Conservation (phyloP, 768 basidiomycete species). For the Fomitopsis pulvina region DNA sequence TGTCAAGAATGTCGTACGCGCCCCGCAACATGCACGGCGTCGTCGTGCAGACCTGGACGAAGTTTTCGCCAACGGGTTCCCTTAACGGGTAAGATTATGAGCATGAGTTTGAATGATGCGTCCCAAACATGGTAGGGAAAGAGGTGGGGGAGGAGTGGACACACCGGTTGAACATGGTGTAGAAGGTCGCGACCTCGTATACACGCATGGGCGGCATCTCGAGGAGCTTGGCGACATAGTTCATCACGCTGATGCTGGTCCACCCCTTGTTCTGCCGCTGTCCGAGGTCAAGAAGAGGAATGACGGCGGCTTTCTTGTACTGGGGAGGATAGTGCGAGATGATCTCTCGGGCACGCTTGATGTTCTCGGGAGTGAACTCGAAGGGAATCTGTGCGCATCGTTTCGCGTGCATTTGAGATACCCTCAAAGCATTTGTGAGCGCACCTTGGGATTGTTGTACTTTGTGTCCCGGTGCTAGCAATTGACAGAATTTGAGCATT, state of each 20-base stretch:
- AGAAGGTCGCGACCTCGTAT: constrained; percentile 98
- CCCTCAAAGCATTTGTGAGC: neutral
- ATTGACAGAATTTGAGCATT: neutral
- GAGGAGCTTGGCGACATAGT: constrained; percentile 89
- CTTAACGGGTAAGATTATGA: constrained; percentile 30
- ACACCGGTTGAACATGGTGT: constrained; percentile 99
- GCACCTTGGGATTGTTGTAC: constrained; percentile 88
- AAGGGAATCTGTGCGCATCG: constrained; percentile 68
- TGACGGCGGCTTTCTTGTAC: constrained; percentile 98
- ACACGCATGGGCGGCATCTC: constrained; percentile 98
- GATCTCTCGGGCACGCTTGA: constrained; percentile 82
- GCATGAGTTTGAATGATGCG: too few relatives aligned
- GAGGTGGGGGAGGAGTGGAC: constrained; percentile 14
- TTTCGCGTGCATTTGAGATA: neutral
- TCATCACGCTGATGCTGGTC: constrained; percentile 99
- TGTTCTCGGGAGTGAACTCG: constrained; percentile 73
- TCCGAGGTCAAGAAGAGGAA: constrained; percentile 92
- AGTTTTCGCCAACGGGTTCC: constrained; percentile 90
- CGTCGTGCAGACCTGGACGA: constrained; percentile 98
- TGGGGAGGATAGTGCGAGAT: constrained; percentile 92
- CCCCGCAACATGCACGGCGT: constrained; percentile 97
- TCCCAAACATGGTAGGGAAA: too few relatives aligned
- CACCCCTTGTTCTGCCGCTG: constrained; percentile 98
- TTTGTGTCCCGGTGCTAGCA: constrained; percentile 87
- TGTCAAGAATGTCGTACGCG: constrained; percentile 83